These are phyloP conservation scores for Podospora conica DNA, from an alignment of 495 filamentous ascomycete genomes.

Conservation along the genomic window DNA sequence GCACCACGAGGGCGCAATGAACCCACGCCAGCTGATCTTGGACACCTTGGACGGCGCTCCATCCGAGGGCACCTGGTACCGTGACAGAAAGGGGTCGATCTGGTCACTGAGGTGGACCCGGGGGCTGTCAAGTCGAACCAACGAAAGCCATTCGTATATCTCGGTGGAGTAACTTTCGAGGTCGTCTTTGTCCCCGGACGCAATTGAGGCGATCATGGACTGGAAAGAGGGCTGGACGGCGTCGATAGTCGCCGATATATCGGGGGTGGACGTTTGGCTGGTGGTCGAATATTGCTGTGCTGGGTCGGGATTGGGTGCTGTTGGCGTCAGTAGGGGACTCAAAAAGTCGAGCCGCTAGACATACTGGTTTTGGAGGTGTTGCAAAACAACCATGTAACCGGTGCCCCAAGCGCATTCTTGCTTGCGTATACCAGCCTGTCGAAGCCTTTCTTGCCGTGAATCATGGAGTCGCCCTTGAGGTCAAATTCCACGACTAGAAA, in stretches of 20 bases:
- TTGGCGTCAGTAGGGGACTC: slow-evolving; percentile 9
- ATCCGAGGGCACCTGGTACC: slow-evolving; percentile 62
- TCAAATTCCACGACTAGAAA: slow-evolving; percentile 71
- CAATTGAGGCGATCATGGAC: slow-evolving; percentile 32
- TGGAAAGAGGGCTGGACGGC: slow-evolving; percentile 47
- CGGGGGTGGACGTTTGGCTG: slow-evolving; percentile 34
- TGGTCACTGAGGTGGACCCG: slow-evolving; percentile 58
- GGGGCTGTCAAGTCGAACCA: slow-evolving; percentile 67
- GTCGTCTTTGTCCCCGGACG: slow-evolving; percentile 33
- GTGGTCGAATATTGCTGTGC: slow-evolving; percentile 51
- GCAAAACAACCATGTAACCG: slow-evolving; percentile 76
- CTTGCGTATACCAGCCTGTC: slow-evolving; percentile 79
- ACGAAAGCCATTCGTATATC: slow-evolving; percentile 77
- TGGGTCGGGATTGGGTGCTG: slow-evolving; percentile 43
- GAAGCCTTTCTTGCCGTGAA: slow-evolving; percentile 88
- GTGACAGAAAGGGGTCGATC: slow-evolving; percentile 73
- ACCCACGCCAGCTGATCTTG: slow-evolving; percentile 50
- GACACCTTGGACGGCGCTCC: slow-evolving; percentile 33
- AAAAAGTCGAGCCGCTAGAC: neutral
- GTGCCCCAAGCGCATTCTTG: slow-evolving; percentile 67
- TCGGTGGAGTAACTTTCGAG: slow-evolving; percentile 57
- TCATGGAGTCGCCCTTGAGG: slow-evolving; percentile 71
- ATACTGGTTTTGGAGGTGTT: slow-evolving; percentile 47
- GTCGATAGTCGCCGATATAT: slow-evolving; percentile 26
- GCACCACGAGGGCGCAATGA: slow-evolving; percentile 43